phyloP scores from a whole-genome alignment of 306 rosid species.

The Luffa acutangula region DNA sequence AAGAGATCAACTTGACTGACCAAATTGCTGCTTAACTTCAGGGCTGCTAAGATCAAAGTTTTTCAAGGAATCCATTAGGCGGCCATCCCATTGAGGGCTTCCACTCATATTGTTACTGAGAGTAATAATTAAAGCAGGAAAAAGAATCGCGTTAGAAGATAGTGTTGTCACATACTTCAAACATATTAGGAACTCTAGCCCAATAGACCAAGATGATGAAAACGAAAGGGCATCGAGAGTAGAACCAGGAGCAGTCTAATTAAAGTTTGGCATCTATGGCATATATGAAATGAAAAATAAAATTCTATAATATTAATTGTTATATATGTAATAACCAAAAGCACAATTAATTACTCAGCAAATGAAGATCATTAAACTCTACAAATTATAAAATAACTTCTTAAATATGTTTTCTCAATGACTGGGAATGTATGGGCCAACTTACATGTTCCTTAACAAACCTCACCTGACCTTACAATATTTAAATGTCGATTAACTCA shows the following conservation, averaged over 20 bases:
- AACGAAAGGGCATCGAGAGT: background rate
- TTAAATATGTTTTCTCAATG: background rate
- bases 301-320: background rate
- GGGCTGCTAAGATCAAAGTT: constrained; percentile 94
- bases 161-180: background rate
- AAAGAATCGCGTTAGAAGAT: background rate
- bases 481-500: background rate
- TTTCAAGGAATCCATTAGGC: constrained; percentile 84
- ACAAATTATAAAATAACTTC: background rate
- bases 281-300: background rate
- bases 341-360: background rate
- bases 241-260: background rate
- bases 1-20: constrained; percentile 26
- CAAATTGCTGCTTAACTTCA: constrained; percentile 93
- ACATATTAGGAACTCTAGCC: background rate
- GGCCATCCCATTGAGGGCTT: constrained; percentile 70
- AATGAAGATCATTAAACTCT: background rate
- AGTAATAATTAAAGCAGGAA: constrained; percentile 7
- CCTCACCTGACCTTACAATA: background rate
- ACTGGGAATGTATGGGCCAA: too few relatives aligned
- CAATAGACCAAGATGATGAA: background rate
- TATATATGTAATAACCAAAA: background rate
- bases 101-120: constrained; percentile 82
- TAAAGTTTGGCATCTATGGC: background rate
- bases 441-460: background rate